Evolutionary conservation across 2,329 filamentous ascomycete species (phyloP).

Genomic region (Botrytis deweyae): DNA sequence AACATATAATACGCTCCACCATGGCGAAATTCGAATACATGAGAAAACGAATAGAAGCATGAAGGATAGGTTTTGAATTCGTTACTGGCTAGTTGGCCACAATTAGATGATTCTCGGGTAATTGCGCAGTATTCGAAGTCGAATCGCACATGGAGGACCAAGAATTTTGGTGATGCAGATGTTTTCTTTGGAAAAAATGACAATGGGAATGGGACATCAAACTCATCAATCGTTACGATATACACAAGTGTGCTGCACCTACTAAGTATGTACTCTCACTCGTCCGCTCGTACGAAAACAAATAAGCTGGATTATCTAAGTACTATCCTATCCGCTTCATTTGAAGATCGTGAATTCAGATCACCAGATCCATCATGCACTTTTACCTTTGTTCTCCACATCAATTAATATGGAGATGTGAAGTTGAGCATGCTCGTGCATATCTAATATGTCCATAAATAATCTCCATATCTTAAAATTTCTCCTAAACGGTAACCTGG

Average conservation of each 20-base stretch:
- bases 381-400: conserved; percentile 1
- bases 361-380: background rate
- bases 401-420: background rate
- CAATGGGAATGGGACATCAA: background rate
- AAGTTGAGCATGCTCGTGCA: background rate
- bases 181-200: background rate
- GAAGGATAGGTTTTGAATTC: background rate
- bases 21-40: background rate
- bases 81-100: conserved; percentile 1
- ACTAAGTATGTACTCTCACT: background rate
- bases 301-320: background rate
- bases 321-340: background rate
- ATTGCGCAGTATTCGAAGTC: conserved; percentile 17
- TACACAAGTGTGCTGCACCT: conserved; percentile 8
- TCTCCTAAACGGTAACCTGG: conserved; percentile 2
- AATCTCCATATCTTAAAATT: background rate
- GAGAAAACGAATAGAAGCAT: conserved; percentile 2
- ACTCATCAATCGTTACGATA: background rate
- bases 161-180: background rate
- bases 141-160: conserved; percentile 9
- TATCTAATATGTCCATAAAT: background rate
- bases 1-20: conserved; percentile 12
- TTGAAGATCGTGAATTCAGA: conserved; percentile 5
- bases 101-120: conserved; percentile 5
- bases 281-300: background rate